phyloP scores from a whole-genome alignment of 805 yeast species.

The Zygosaccharomyces lentus region DNA sequence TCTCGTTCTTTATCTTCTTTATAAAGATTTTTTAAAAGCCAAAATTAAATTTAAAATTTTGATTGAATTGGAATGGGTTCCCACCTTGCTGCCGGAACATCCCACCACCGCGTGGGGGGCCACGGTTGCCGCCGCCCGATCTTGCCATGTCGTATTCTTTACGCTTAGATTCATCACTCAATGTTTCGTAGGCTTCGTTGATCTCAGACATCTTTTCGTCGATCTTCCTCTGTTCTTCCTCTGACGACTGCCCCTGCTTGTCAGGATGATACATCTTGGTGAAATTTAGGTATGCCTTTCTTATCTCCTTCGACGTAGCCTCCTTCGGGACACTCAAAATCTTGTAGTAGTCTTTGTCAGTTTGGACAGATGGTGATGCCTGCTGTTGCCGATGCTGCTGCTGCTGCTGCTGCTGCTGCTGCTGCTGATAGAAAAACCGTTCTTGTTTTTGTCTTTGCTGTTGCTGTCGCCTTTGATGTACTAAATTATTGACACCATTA shows the following conservation, averaged over 20 bases:
- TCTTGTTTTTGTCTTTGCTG: constrained; percentile 46
- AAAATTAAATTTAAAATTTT: constrained; percentile 13
- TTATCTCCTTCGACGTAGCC: constrained; percentile 70
- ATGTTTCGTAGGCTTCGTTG: constrained; percentile 86
- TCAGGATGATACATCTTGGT: constrained; percentile 90
- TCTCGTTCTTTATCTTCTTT: neutral
- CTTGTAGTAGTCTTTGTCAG: constrained; percentile 72
- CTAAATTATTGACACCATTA: constrained; percentile 34
- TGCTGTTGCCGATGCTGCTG: constrained; percentile 37
- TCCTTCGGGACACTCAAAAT: constrained; percentile 60
- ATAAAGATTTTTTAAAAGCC: constrained; percentile 3
- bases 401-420: constrained; percentile 38
- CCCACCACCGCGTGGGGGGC: constrained; percentile 7
- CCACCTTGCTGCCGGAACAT: constrained; percentile 14
- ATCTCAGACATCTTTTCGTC: constrained; percentile 87
- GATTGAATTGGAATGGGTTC: constrained; percentile 20
- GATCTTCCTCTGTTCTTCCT: constrained; percentile 59
- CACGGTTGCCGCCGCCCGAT: constrained; percentile 5
- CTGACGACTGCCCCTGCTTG: constrained; percentile 62
- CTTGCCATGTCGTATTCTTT: constrained; percentile 58
- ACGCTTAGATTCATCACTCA: constrained; percentile 61
- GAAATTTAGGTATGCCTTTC: constrained; percentile 72
- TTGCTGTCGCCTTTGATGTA: constrained; percentile 38
- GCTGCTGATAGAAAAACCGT: constrained; percentile 25
- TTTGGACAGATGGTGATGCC: constrained; percentile 20